phyloP scores from a whole-genome alignment of 805 yeast species.

The Metschnikowia anglica region DNA sequence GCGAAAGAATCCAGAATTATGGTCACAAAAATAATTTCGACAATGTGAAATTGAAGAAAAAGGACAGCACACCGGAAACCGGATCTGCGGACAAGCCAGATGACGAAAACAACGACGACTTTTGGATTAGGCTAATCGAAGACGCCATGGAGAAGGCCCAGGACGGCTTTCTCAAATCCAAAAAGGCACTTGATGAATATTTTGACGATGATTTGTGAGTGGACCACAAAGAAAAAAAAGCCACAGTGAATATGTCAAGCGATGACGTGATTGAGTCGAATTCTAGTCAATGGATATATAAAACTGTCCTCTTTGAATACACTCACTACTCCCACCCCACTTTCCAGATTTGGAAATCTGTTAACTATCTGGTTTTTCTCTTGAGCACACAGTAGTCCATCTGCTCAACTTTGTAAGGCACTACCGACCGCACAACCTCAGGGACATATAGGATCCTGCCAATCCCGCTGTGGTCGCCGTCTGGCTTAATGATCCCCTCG shows the following conservation, averaged over 20 bases:
- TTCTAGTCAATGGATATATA: not conserved
- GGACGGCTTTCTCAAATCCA: slow-evolving; percentile 50
- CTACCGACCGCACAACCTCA: slow-evolving; percentile 19
- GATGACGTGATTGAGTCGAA: too few relatives aligned
- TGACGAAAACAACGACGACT: slow-evolving; percentile 13
- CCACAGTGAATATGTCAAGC: too few relatives aligned
- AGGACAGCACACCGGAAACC: slow-evolving; percentile 18
- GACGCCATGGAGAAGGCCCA: slow-evolving; percentile 56
- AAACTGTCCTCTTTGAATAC: not conserved
- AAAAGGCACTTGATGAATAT: slow-evolving; percentile 50
- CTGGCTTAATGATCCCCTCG: slow-evolving; percentile 51
- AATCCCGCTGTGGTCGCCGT: slow-evolving; percentile 50
- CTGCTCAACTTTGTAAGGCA: slow-evolving; percentile 41
- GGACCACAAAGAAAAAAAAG: not conserved
- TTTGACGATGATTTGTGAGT: slow-evolving; percentile 38
- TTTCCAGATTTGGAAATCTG: too few relatives aligned
- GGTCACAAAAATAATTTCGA: slow-evolving; percentile 56
- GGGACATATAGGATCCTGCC: slow-evolving; percentile 59
- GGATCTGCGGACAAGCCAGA: slow-evolving; percentile 7
- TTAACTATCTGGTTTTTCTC: slow-evolving; percentile 1
- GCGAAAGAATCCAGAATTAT: slow-evolving; percentile 91
- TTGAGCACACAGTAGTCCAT: slow-evolving; percentile 49
- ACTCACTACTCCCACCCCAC: not conserved
- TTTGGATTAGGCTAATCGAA: slow-evolving; percentile 45
- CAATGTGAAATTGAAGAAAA: slow-evolving; percentile 26